Percentiles rank a stretch among this genome's conserved stretches.
Evolutionary conservation across 2,329 filamentous ascomycete genomes (phyloP).

Genomic region (Diaporthe citriasiana): DNA sequence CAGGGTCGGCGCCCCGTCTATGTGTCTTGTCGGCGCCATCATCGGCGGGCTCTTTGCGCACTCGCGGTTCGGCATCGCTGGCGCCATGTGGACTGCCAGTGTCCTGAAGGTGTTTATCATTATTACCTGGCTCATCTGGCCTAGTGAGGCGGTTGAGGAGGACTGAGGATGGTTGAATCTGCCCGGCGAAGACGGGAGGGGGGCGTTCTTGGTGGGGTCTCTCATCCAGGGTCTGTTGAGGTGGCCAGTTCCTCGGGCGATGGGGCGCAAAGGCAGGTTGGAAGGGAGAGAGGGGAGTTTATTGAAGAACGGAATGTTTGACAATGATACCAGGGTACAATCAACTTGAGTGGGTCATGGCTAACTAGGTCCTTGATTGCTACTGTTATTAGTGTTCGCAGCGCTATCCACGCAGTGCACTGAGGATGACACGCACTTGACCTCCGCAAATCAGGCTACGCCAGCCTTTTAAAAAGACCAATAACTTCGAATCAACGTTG

Average conservation of each 20-base stretch:
- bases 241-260: background rate
- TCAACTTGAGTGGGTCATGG: background rate
- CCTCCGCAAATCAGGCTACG: too few species aligned
- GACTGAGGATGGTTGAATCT: background rate
- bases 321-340: slow-evolving; percentile 7
- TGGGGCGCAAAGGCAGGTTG: slow-evolving; percentile 7
- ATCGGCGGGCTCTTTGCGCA: slow-evolving; percentile 65
- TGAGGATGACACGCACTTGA: too few species aligned
- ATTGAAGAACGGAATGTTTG: background rate
- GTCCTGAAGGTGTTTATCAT: slow-evolving; percentile 69
- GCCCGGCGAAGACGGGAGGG: background rate
- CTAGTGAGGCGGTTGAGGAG: slow-evolving; percentile 52
- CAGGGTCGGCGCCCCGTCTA: slow-evolving; percentile 62
- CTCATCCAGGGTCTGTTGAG: background rate
- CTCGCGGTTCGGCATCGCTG: slow-evolving; percentile 62
- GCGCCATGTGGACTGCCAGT: slow-evolving; percentile 72
- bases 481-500: too few species aligned
- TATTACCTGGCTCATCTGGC: slow-evolving; percentile 73
- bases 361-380: background rate
- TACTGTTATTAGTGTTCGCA: accelerated
- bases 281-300: background rate
- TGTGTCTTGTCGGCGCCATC: slow-evolving; percentile 65
- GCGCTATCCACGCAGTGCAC: too few species aligned
- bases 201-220: background rate
- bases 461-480: too few species aligned